Percentiles rank a stretch among this genome's conserved stretches.
These are phyloP conservation scores for Saccharomycopsis sp. DNA, from an alignment of 805 yeast species.

Conservation along the genomic window DNA sequence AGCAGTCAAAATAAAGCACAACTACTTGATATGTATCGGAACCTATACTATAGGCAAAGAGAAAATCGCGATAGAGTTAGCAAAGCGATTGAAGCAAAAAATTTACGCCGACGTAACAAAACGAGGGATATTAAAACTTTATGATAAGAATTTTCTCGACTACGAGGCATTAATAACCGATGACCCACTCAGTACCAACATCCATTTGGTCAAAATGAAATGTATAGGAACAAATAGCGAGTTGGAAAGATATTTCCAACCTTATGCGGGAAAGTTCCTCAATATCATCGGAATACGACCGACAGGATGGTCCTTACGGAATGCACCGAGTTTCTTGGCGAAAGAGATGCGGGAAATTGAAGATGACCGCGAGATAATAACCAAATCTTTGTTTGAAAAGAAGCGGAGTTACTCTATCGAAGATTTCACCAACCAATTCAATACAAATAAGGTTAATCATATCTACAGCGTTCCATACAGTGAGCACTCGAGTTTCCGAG, in stretches of 20 bases:
- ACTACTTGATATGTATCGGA: constrained; percentile 63
- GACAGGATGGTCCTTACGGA: constrained; percentile 80
- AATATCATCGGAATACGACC: constrained; percentile 72
- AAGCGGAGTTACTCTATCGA: constrained; percentile 21
- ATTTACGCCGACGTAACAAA: constrained; percentile 47
- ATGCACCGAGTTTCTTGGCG: constrained; percentile 9
- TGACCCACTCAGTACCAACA: constrained; percentile 42
- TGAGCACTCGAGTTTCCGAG: constrained; percentile 89
- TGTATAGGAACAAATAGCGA: constrained; percentile 17
- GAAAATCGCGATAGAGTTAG: constrained; percentile 63
- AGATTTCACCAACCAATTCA: constrained; percentile 29
- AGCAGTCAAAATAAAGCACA: constrained; percentile 23
- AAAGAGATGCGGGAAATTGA: constrained; percentile 11
- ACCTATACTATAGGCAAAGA: constrained; percentile 94
- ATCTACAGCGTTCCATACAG: constrained; percentile 76
- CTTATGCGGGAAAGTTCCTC: constrained; percentile 42
- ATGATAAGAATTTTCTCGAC: constrained; percentile 38
- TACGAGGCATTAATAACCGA: constrained; percentile 31
- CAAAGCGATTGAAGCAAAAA: constrained; percentile 44
- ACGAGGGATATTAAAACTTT: constrained; percentile 39
- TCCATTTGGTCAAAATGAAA: constrained; percentile 71
- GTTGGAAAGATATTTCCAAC: constrained; percentile 44
- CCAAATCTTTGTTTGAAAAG: constrained; percentile 6
- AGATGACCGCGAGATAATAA: constrained; percentile 17
- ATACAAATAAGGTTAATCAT: constrained; percentile 32